Conservation (phyloP, 305 asterid species). For the Nicotiana rustica region DNA sequence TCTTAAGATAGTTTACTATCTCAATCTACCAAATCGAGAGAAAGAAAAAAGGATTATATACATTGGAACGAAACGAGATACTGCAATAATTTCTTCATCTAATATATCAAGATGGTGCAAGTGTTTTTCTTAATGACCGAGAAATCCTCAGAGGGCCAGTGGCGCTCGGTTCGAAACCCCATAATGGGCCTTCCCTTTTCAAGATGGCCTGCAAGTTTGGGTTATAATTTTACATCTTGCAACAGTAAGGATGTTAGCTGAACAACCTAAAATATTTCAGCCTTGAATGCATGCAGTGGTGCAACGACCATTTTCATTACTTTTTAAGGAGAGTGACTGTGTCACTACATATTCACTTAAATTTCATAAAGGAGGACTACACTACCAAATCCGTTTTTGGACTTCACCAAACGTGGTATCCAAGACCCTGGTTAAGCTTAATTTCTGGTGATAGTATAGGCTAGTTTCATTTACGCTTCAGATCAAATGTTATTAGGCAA, state of each 20-base stretch:
- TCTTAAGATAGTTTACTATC: not conserved
- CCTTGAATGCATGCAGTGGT: constrained; percentile 12
- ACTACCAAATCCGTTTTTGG: not conserved
- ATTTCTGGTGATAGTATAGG: not conserved
- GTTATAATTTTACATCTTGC: not conserved
- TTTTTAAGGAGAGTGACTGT: not conserved
- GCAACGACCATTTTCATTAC: not conserved
- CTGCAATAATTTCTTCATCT: not conserved
- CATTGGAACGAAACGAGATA: not conserved
- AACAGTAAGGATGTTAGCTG: constrained; percentile 3
- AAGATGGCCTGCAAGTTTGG: not conserved
- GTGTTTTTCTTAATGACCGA: too few species aligned
- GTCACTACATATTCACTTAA: constrained; percentile 4
- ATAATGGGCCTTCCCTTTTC: not conserved
- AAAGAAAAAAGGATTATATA: not conserved
- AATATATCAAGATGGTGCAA: not conserved
- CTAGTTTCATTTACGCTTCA: not conserved
- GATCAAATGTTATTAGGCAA: not conserved
- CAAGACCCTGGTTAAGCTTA: not conserved
- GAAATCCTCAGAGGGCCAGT: too few species aligned
- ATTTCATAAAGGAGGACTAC: not conserved
- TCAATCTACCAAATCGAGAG: not conserved
- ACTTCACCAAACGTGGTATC: not conserved
- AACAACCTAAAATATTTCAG: not conserved
- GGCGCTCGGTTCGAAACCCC: too few species aligned